Evolutionary conservation across 176 grass and related monocot species (phyloP).

Genomic region (Oropetium thomaeum): DNA sequence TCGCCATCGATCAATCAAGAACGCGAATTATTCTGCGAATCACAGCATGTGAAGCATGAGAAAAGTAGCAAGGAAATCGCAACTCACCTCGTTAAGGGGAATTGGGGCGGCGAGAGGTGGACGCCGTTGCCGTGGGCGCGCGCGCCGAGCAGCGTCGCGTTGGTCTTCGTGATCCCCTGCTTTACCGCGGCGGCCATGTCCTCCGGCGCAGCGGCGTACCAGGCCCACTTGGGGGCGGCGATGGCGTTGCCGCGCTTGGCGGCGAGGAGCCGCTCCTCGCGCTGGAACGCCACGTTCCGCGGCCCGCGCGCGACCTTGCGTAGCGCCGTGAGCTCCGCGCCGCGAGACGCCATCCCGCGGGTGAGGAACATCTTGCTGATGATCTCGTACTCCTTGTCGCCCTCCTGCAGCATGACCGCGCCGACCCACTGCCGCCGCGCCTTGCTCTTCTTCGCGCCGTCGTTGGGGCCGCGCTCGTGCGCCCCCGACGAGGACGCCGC

Average conservation of each 20-base stretch:
- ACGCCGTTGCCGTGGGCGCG: conserved; percentile 61
- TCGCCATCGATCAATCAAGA: not conserved
- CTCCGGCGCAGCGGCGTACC: conserved; percentile 53
- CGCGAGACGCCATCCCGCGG: conserved; percentile 26
- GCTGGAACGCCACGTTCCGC: conserved; percentile 47
- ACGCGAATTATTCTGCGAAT: not conserved
- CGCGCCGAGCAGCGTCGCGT: conserved; percentile 31
- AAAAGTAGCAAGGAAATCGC: not conserved
- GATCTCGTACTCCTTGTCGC: conserved; percentile 54
- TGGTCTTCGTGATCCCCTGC: conserved; percentile 40
- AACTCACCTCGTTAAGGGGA: conserved; percentile 56
- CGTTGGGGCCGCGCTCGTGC: conserved; percentile 36
- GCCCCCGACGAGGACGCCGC: conserved; percentile 25
- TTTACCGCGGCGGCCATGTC: conserved; percentile 48
- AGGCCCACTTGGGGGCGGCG: conserved; percentile 50
- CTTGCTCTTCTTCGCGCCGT: not conserved
- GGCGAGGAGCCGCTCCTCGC: conserved; percentile 39
- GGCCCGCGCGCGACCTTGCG: conserved; percentile 46
- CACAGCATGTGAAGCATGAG: not conserved
- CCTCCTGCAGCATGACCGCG: conserved; percentile 25
- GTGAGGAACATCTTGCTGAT: conserved; percentile 62
- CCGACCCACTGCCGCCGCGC: conserved; percentile 15
- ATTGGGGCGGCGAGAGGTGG: conserved; percentile 66
- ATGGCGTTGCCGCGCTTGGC: conserved; percentile 32
- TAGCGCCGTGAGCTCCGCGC: conserved; percentile 49